Percentiles rank a stretch among this genome's conserved stretches.
Evolutionary conservation across 177 flowering plant species (phyloP).

Genomic region (Telopea speciosissima): DNA sequence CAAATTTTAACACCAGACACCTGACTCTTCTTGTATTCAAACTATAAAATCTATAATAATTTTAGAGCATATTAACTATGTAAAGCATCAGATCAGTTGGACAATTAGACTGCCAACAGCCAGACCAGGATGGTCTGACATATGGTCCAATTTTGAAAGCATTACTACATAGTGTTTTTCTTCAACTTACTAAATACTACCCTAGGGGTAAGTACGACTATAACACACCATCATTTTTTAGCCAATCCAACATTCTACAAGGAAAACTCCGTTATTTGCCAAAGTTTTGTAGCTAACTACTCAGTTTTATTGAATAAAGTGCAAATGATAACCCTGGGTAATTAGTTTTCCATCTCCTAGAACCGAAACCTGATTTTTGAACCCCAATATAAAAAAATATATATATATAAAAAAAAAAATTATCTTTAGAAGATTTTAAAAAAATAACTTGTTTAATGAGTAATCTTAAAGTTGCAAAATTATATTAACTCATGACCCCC

Average conservation of each 20-base stretch:
- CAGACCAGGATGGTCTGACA: too few relatives aligned
- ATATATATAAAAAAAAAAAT: too few relatives aligned
- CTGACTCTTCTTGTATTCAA: too few relatives aligned
- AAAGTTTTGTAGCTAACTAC: neutral
- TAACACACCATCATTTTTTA: neutral
- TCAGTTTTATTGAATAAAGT: neutral
- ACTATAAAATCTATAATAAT: too few relatives aligned
- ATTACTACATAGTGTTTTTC: neutral
- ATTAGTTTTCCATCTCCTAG: neutral
- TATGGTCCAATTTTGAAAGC: neutral
- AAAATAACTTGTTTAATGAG: neutral
- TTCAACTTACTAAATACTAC: too few relatives aligned
- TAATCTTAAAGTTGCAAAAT: neutral
- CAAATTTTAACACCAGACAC: too few relatives aligned
- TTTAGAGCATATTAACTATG: too few relatives aligned
- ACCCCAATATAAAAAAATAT: too few relatives aligned
- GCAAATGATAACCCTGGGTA: neutral
- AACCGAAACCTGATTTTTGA: neutral
- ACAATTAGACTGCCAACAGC: too few relatives aligned
- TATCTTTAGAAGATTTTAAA: neutral
- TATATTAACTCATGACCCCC: too few relatives aligned
- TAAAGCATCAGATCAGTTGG: too few relatives aligned
- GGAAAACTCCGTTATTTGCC: neutral
- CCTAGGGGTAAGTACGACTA: too few relatives aligned
- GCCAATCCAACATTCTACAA: constrained; percentile 2